A percentile compares a stretch with the other conserved stretches of the same genome.
These are phyloP conservation scores for Gossypium bickii DNA, from an alignment of 345 rosid genomes.

Conservation along the genomic window DNA sequence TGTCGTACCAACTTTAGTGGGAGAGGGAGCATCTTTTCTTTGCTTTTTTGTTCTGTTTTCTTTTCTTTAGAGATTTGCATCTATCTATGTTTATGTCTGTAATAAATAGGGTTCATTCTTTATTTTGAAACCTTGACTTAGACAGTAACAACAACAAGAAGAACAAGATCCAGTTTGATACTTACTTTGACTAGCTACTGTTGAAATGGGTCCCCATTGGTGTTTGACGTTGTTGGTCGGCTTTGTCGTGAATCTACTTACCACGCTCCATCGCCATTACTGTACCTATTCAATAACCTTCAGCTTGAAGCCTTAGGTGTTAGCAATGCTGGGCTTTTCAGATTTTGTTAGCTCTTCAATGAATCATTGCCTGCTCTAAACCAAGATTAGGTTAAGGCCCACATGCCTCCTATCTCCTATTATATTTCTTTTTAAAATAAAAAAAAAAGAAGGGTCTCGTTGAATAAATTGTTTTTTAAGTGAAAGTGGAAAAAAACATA, in stretches of 20 bases:
- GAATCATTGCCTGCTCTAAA: not conserved
- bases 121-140: constrained; percentile 13
- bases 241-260: not conserved
- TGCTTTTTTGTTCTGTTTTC: not conserved
- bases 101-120: not conserved
- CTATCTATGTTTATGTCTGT: not conserved
- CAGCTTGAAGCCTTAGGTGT: not conserved
- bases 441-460: no score
- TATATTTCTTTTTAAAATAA: no score
- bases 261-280: not conserved
- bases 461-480: no score
- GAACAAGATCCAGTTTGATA: constrained; percentile 4
- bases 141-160: not conserved
- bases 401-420: not conserved
- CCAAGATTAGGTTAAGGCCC: not conserved
- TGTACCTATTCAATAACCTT: no score
- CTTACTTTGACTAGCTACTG: not conserved
- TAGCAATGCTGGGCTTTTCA: not conserved
- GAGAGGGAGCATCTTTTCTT: constrained; percentile 47
- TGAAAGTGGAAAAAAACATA: no score
- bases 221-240: not conserved
- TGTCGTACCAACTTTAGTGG: constrained; percentile 66
- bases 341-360: not conserved
- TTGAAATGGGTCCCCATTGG: not conserved
- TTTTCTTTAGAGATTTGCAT: not conserved